These are phyloP conservation scores for Sanguinoderma infundibulare DNA, from an alignment of 1,284 basidiomycete genomes.

Conservation along the genomic window DNA sequence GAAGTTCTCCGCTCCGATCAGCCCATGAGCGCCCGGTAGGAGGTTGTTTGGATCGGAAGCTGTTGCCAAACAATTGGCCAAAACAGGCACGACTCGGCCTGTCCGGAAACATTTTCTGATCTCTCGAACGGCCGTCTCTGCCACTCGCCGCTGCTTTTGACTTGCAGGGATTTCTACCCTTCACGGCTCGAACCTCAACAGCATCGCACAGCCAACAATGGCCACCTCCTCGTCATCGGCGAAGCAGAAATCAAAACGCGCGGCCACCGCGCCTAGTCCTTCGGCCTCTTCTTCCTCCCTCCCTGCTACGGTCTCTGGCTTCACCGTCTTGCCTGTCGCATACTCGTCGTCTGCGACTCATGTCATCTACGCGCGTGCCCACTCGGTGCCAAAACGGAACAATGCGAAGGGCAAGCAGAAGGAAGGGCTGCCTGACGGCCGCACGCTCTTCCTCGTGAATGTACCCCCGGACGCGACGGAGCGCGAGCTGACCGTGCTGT, in stretches of 20 bases:
- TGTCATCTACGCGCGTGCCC: constrained; percentile 64
- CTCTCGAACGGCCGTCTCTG: background rate
- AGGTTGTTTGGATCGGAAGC: constrained; percentile 21
- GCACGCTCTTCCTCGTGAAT: constrained; percentile 88
- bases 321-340: constrained; percentile 60
- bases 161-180: background rate
- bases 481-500: constrained; percentile 73
- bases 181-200: background rate
- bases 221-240: constrained; percentile 8
- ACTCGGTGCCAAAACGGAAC: constrained; percentile 48
- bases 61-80: constrained; percentile 20
- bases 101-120: constrained; percentile 8
- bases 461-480: constrained; percentile 85
- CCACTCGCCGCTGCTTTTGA: background rate
- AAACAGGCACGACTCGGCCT: background rate
- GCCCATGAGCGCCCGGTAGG: background rate
- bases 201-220: background rate
- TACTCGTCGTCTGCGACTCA: constrained; percentile 62
- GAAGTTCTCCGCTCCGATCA: too few species aligned
- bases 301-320: constrained; percentile 48
- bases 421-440: constrained; percentile 57
- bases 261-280: background rate
- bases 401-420: constrained; percentile 31
- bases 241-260: constrained; percentile 4
- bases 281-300: constrained; percentile 16